Base-by-base conservation (phyloP, 2,329 filamentous ascomycete species). In the Fusarium albidum region DNA sequence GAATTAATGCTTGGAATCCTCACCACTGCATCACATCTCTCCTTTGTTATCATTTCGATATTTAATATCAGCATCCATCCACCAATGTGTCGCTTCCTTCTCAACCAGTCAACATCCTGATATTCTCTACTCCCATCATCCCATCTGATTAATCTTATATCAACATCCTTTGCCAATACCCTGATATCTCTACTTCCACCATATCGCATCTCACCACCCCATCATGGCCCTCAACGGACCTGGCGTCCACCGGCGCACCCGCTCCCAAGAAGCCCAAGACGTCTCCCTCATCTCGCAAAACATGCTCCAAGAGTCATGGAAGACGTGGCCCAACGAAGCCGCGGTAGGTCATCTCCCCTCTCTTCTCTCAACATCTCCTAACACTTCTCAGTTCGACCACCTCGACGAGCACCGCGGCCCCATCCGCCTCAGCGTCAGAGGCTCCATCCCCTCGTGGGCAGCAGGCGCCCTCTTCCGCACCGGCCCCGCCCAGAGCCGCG, bases 401-500 rank as follows among this genome's bases (percentile, higher is more conserved):
- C 77, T 88, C 34, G 83, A 84, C 11, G 87, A 92, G 64, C 82
- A 90, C 59, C 80, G 80, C 5, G 81, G 82, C 0, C 88, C 90
- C 0, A 75, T 92, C 5, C 77, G 86, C 41, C 79, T 94, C 11
- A 65, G 68, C 0, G 79, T 94, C 6, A 78, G 76, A 31, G 91
- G 91, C 10, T 70, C 71, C 0, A 91, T 95, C 43, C 91, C 91
- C 2, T 52, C 77, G 2, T 93, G 89, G 78, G 85, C 85, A 4
- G 85, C 88, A 3, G 91, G 91, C 2, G 79, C 82, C 2, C 78
- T 95, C 1, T 94, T 88, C 70, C 82, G 91, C 18, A 92, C 88
- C 0, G 91, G 91, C 0, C 89, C 90, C 0, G 89, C 90, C 1
- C 79, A 82, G 25, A 84, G 82, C 69, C 81, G 81, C 31, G 73